phyloP scores from a whole-genome alignment of 2,329 filamentous ascomycete species.

The Trichophyton schoenleinii region DNA sequence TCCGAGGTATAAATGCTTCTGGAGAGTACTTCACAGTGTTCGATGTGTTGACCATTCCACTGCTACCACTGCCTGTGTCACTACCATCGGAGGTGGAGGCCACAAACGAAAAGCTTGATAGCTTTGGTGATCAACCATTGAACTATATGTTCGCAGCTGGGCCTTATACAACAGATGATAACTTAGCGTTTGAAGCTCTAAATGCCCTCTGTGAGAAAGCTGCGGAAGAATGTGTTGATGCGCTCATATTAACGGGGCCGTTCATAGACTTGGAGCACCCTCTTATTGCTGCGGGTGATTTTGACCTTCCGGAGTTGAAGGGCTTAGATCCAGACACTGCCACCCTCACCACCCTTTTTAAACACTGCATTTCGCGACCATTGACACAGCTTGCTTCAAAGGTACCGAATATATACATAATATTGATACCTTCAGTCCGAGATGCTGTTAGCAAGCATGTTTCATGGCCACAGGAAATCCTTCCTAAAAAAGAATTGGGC shows the following conservation, averaged over 20 bases:
- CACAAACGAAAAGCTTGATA: conserved; percentile 56
- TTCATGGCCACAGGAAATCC: conserved; percentile 68
- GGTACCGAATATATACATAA: conserved; percentile 67
- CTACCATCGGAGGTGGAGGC: conserved; percentile 50
- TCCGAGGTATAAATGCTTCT: conserved; percentile 75
- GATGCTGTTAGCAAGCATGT: conserved; percentile 73
- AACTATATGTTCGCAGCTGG: conserved; percentile 69
- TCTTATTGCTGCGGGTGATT: conserved; percentile 65
- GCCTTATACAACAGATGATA: conserved; percentile 85
- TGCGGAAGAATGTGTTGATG: conserved; percentile 61
- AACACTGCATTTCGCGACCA: conserved; percentile 60
- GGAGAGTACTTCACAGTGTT: conserved; percentile 70
- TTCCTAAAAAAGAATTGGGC: conserved; percentile 59
- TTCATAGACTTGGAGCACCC: conserved; percentile 91
- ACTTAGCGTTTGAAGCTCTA: conserved; percentile 79
- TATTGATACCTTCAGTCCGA: conserved; percentile 71
- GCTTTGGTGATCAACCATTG: conserved; percentile 55
- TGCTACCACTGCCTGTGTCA: conserved; percentile 63
- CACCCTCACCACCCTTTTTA: conserved; percentile 73
- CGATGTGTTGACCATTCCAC: conserved; percentile 61
- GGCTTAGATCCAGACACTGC: conserved; percentile 61
- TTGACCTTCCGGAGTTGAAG: conserved; percentile 58
- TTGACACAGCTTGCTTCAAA: conserved; percentile 57
- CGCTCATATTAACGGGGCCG: conserved; percentile 67
- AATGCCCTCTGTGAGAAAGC: conserved; percentile 69